A percentile compares a stretch with the other conserved stretches of the same genome.
Conservation (phyloP, 179 eudicot species). For the Patellifolia procumbens region DNA sequence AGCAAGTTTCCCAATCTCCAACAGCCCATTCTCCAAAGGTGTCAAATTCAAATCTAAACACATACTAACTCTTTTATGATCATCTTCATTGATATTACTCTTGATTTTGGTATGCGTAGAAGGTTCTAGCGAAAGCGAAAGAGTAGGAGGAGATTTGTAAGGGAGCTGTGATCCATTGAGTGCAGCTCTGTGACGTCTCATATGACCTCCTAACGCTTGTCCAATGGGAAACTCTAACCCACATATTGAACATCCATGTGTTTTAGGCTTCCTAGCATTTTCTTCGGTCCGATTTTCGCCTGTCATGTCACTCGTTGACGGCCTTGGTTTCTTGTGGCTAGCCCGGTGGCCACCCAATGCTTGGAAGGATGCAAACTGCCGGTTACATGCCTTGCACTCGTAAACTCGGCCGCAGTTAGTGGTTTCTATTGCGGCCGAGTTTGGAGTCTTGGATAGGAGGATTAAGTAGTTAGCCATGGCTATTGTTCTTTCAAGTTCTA, state of each 20-base stretch:
- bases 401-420: background rate
- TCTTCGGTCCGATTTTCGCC: background rate
- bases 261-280: slow-evolving; percentile 9
- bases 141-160: background rate
- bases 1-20: slow-evolving; percentile 23
- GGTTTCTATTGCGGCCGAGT: background rate
- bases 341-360: slow-evolving; percentile 32
- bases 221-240: slow-evolving; percentile 27
- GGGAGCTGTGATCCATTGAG: slow-evolving; percentile 13
- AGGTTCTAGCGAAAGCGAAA: background rate
- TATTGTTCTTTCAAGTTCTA: slow-evolving; percentile 12
- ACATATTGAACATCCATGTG: slow-evolving; percentile 29
- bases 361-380: slow-evolving; percentile 28
- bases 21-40: slow-evolving; percentile 28
- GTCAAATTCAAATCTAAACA: slow-evolving; percentile 34
- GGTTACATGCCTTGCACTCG: slow-evolving; percentile 32
- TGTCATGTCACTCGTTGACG: background rate
- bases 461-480: slow-evolving; percentile 31
- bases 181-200: slow-evolving; percentile 20
- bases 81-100: background rate
- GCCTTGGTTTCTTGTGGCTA: slow-evolving; percentile 29
- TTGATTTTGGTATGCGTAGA: too few species aligned
- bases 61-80: slow-evolving; percentile 3
- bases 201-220: too few species aligned
- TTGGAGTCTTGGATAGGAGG: background rate